Evolutionary conservation across 805 yeast species (phyloP).

Genomic region (Saturnispora zaruensis): DNA sequence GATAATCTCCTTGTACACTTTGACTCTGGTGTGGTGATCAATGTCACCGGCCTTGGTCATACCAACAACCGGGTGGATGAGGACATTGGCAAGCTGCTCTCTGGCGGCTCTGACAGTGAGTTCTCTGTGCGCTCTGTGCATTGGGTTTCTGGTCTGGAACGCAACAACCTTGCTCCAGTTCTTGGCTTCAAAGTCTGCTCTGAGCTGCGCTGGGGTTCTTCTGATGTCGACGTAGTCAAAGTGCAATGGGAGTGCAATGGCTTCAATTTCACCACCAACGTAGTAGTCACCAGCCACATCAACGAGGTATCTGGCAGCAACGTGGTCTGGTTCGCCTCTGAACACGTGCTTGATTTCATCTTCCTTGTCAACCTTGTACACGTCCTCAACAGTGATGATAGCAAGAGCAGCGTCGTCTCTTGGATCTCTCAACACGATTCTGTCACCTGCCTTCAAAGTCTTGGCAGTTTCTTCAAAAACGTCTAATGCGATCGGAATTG

Average conservation of each 20-base stretch:
- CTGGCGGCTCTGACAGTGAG: constrained; percentile 95
- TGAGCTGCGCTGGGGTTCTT: constrained; percentile 83
- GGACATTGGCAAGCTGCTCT: constrained; percentile 75
- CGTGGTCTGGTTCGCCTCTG: constrained; percentile 96
- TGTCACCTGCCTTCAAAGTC: constrained; percentile 44
- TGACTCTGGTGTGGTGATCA: constrained; percentile 95
- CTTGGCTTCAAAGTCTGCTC: constrained; percentile 71
- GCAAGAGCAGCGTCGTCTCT: constrained; percentile 76
- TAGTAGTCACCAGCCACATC: constrained; percentile 75
- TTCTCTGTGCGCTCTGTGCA: constrained; percentile 98
- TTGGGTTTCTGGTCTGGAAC: constrained; percentile 96
- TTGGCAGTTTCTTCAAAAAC: constrained; percentile 45
- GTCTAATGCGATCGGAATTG: constrained; percentile 89
- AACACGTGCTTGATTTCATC: constrained; percentile 79
- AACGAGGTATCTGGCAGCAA: constrained; percentile 69
- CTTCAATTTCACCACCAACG: constrained; percentile 83
- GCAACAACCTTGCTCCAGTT: constrained; percentile 91
- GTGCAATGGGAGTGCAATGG: constrained; percentile 75
- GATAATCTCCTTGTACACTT: constrained; percentile 86
- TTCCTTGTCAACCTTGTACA: constrained; percentile 73
- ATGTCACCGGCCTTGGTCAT: constrained; percentile 96
- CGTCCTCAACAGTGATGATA: constrained; percentile 67
- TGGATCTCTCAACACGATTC: constrained; percentile 70
- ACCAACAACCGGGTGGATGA: constrained; percentile 96
- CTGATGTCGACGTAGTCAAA: constrained; percentile 84